These are phyloP conservation scores for Pugionium cornutum DNA, from an alignment of 345 rosid genomes.

Conservation along the genomic window DNA sequence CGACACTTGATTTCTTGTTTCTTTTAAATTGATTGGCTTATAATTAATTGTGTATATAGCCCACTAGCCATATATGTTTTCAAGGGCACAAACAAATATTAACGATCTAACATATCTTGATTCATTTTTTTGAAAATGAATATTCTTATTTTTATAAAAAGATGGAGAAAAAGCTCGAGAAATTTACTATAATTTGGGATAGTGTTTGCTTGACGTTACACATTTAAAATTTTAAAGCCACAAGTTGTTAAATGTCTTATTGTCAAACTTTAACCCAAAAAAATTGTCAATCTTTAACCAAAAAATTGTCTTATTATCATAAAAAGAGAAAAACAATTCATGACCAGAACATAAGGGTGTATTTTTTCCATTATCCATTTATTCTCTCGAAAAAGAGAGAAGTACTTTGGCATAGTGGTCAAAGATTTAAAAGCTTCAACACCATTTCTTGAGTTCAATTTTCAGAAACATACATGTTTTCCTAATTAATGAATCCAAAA, in stretches of 20 bases:
- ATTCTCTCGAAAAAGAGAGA: slow-evolving; percentile 3
- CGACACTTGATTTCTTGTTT: slow-evolving; percentile 6
- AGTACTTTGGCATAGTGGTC: too few species aligned
- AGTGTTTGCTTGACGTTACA: slow-evolving; percentile 31
- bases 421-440: too few species aligned
- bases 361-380: background rate
- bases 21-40: background rate
- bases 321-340: too few species aligned
- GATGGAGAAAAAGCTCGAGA: slow-evolving; percentile 28
- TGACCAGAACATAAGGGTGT: too few species aligned
- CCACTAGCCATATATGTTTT: slow-evolving; percentile 10
- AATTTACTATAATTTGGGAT: slow-evolving; percentile 23
- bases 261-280: background rate
- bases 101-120: slow-evolving; percentile 11
- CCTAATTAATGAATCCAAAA: too few species aligned
- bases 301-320: too few species aligned
- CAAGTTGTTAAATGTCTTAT: slow-evolving; percentile 40
- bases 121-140: slow-evolving; percentile 10
- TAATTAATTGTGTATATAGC: background rate
- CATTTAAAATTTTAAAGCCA: slow-evolving; percentile 17
- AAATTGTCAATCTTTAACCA: too few species aligned
- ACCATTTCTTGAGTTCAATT: too few species aligned
- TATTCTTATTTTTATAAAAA: slow-evolving; percentile 16
- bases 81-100: slow-evolving; percentile 18
- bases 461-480: too few species aligned